These are phyloP conservation scores for Cytospora schulzeri DNA, from an alignment of 2,329 filamentous ascomycete genomes.

Conservation along the genomic window DNA sequence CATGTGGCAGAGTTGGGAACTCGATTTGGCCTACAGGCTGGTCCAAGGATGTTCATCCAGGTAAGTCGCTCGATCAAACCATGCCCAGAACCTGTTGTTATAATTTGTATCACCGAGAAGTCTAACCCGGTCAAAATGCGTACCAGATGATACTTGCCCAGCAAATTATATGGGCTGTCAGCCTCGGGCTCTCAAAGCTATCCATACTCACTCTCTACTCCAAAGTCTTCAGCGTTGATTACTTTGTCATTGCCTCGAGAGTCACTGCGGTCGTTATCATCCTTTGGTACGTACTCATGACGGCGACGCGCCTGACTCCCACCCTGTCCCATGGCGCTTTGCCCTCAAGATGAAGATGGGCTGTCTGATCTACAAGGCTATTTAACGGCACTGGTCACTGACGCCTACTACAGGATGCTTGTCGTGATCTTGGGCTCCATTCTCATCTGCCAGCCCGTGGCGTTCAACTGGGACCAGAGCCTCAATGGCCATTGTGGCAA, in stretches of 20 bases:
- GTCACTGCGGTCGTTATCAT: neutral
- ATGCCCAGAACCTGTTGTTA: too few species aligned
- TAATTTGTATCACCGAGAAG: neutral
- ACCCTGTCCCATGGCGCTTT: neutral
- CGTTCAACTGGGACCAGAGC: conserved; percentile 15
- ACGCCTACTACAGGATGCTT: neutral
- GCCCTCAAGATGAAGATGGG: too few species aligned
- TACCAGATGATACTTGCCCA: conserved; percentile 6
- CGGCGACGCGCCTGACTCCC: too few species aligned
- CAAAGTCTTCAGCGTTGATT: neutral
- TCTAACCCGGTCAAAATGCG: neutral
- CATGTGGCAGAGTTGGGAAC: conserved; percentile 3
- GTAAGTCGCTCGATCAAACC: neutral
- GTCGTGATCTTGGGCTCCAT: conserved; percentile 28
- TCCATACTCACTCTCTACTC: conserved; percentile 8
- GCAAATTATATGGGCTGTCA: neutral
- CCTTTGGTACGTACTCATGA: neutral
- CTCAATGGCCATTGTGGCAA: conserved; percentile 7
- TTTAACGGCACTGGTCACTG: neutral
- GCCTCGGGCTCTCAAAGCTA: neutral
- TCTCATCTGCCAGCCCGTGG: conserved; percentile 29
- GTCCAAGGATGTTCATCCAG: conserved; percentile 1
- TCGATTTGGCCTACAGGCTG: neutral
- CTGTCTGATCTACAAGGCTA: too few species aligned
- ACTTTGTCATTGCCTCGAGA: neutral